Evolutionary conservation across 2,329 filamentous ascomycete genomes (phyloP).

Genomic region (Albophoma yamanashiensis): DNA sequence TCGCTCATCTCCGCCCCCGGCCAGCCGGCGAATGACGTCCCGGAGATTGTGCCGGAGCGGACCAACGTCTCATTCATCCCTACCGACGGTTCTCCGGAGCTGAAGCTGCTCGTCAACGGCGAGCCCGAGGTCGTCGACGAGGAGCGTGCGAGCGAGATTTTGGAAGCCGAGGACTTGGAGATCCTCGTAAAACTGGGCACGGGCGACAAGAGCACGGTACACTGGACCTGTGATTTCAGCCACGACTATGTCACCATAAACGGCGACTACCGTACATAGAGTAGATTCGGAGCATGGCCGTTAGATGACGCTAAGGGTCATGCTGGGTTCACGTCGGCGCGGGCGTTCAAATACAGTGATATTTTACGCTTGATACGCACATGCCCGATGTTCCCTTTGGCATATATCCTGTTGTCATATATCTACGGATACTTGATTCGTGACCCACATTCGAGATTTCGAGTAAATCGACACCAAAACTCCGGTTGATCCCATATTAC

Average conservation of each 20-base stretch:
- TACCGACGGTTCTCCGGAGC: slow-evolving; percentile 62
- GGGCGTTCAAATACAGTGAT: slow-evolving; percentile 1
- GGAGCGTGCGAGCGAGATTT: slow-evolving; percentile 62
- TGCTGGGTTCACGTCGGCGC: neutral
- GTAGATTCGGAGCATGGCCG: neutral
- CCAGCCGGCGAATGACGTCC: slow-evolving; percentile 45
- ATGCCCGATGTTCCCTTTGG: neutral
- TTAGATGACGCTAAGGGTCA: neutral
- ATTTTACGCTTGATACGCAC: neutral
- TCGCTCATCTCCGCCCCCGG: slow-evolving; percentile 50
- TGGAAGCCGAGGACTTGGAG: slow-evolving; percentile 69
- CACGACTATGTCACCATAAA: slow-evolving; percentile 69
- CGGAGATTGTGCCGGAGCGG: slow-evolving; percentile 54
- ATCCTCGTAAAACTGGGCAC: slow-evolving; percentile 66
- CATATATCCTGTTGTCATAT: too few species aligned
- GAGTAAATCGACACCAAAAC: neutral
- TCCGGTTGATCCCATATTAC: slow-evolving; percentile 15
- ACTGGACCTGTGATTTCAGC: slow-evolving; percentile 82
- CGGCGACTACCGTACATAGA: slow-evolving; percentile 54
- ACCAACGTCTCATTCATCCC: slow-evolving; percentile 75
- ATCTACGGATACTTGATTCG: neutral
- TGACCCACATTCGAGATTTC: neutral
- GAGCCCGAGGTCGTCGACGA: slow-evolving; percentile 76
- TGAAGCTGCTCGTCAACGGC: slow-evolving; percentile 67
- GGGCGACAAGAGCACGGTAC: slow-evolving; percentile 55